These are phyloP conservation scores for Amphicarpaea edgeworthii DNA, from an alignment of 306 rosid species.

Conservation along the genomic window DNA sequence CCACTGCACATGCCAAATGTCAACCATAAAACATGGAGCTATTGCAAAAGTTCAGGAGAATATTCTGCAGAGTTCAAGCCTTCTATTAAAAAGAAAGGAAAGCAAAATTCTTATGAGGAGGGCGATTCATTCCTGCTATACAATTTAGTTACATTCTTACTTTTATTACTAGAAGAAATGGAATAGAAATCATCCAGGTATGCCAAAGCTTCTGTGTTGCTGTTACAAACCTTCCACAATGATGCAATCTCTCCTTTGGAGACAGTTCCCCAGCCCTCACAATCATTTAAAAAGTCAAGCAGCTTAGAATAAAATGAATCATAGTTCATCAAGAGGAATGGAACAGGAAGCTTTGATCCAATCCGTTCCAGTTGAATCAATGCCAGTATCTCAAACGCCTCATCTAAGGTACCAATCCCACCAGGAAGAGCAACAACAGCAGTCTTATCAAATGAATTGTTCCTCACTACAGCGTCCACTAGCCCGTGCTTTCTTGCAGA, in stretches of 20 bases:
- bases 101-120: conserved; percentile 2
- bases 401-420: conserved; percentile 93
- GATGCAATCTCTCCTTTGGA: conserved; percentile 81
- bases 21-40: too few relatives aligned
- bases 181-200: conserved; percentile 74
- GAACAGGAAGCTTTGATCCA: conserved; percentile 81
- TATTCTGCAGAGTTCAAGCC: too few relatives aligned
- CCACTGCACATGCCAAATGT: too few relatives aligned
- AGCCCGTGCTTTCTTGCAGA: conserved; percentile 98
- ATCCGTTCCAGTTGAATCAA: conserved; percentile 84
- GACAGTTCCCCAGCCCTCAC: conserved; percentile 82
- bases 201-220: conserved; percentile 77
- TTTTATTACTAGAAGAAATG: conserved; percentile 47
- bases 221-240: conserved; percentile 81
- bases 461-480: conserved; percentile 88
- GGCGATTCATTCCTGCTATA: conserved; percentile 30
- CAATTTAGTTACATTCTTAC: conserved; percentile 44
- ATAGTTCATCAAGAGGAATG: conserved; percentile 86
- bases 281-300: conserved; percentile 70
- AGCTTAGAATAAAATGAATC: conserved; percentile 81
- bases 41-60: too few relatives aligned
- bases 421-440: conserved; percentile 92
- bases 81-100: background rate
- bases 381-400: conserved; percentile 80
- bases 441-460: conserved; percentile 63